Evolutionary conservation across 208 protist species (phyloP).

Genomic region (Acanthamoeba royreba): DNA sequence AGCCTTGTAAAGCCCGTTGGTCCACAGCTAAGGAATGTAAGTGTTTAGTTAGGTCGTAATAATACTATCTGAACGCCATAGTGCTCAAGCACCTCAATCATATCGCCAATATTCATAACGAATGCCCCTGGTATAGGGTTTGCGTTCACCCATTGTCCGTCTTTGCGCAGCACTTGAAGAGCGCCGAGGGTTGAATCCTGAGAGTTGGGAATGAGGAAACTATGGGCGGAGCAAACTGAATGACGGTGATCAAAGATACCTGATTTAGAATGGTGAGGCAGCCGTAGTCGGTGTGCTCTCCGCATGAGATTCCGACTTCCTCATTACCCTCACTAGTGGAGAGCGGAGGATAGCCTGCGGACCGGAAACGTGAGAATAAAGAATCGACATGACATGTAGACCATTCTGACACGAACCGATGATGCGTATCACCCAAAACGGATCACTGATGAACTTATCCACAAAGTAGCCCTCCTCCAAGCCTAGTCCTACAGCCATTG

Average conservation of each 20-base stretch:
- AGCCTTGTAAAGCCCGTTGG: background rate
- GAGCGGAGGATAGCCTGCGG: background rate
- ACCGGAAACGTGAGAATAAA: no score
- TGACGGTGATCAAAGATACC: background rate
- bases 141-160: background rate
- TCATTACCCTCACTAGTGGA: background rate
- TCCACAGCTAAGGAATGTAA: background rate
- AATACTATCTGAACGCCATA: no score
- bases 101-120: slow-evolving; percentile 33
- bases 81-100: background rate
- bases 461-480: slow-evolving; percentile 18
- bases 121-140: slow-evolving; percentile 30
- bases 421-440: slow-evolving; percentile 35
- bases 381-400: background rate
- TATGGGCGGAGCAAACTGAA: background rate
- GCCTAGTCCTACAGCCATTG: background rate
- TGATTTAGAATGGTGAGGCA: slow-evolving; percentile 42
- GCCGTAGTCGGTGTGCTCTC: slow-evolving; percentile 42
- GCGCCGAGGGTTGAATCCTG: background rate
- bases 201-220: background rate
- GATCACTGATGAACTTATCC: background rate
- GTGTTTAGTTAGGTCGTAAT: no score
- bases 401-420: slow-evolving; percentile 11
- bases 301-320: background rate
- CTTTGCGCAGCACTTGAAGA: background rate